phyloP scores from a whole-genome alignment of 768 basidiomycete species.

The Crepidotus variabilis region DNA sequence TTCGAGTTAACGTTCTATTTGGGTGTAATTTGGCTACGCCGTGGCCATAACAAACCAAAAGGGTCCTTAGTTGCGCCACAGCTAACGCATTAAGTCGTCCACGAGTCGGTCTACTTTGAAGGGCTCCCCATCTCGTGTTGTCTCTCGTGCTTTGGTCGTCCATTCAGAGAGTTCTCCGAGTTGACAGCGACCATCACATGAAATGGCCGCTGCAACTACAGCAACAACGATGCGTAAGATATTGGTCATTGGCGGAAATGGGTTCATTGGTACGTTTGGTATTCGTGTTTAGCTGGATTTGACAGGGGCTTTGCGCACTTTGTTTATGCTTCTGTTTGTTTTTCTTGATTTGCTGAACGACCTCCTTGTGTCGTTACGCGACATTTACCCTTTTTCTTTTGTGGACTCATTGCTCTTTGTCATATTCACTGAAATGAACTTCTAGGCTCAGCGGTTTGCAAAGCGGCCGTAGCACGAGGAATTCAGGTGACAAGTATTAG shows the following conservation, averaged over 20 bases:
- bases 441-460: conserved; percentile 90
- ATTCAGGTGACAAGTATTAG: conserved; percentile 89
- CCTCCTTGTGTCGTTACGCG: neutral
- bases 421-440: conserved; percentile 1
- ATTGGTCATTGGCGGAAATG: conserved; percentile 98
- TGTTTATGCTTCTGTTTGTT: neutral
- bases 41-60: neutral
- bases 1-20: neutral
- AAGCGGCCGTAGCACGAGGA: conserved; percentile 78
- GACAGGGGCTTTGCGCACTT: neutral
- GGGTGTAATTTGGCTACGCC: neutral
- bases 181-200: neutral
- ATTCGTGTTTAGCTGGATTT: too few species aligned
- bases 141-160: neutral
- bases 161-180: neutral
- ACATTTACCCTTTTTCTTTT: neutral
- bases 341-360: neutral
- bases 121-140: neutral
- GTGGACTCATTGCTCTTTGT: neutral
- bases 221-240: conserved; percentile 46
- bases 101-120: neutral
- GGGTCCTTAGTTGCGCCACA: neutral
- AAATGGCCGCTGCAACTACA: neutral
- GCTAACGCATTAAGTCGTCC: neutral
- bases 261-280: conserved; percentile 76